Evolutionary conservation across 1,284 basidiomycete species (phyloP), one percentile per base, ranked within the genome.

Genomic region (Lignosus rhinocerotis): DNA sequence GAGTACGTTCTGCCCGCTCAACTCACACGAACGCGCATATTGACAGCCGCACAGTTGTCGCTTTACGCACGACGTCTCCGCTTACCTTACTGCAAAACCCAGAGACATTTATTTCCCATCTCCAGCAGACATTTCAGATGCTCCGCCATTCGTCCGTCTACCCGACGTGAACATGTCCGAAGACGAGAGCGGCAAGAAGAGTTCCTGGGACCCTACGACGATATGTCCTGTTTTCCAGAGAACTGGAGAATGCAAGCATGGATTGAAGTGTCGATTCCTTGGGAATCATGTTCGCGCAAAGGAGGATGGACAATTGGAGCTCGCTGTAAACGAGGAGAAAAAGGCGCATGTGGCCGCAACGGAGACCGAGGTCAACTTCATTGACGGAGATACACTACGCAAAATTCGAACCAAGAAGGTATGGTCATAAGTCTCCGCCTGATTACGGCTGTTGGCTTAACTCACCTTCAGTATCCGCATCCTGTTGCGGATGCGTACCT

Each of bases 181-280:
- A 38, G 67, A 71, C 7, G 66, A 72, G n/a, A 68, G 75, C 51
- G 68, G 78, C 1, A 12, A 39, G 11, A 49, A 39, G 55, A 58
- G 31, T 9, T 82, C 81, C 7, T 60, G 87, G 32, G 79, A 86
- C 66, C 67, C 73, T 12, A 72, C 70, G 16, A 84, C 84, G 0
- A 73, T 68, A 1, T 98, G 94, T 67, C 92, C 94, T 1, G 80
- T 88, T 4, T 94, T 86, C 66, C 76, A 80, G 31, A 85, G 87
- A 62, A 80, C 82, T 6, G 96, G 96, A 0, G 83, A 88, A 68
- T 98, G 96, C 75, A 86, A 87, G 52, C 86, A 85, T 63, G 96
- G 94, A 5, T 89, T 93, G 76, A 92, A 93, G 72, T 99, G 96
- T 71, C 87, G 96, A 1, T 97, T 92, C 75, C 82, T 97, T 3